Evolutionary conservation across 1,284 basidiomycete species (phyloP).

Genomic region (Pseudozyma pruni): DNA sequence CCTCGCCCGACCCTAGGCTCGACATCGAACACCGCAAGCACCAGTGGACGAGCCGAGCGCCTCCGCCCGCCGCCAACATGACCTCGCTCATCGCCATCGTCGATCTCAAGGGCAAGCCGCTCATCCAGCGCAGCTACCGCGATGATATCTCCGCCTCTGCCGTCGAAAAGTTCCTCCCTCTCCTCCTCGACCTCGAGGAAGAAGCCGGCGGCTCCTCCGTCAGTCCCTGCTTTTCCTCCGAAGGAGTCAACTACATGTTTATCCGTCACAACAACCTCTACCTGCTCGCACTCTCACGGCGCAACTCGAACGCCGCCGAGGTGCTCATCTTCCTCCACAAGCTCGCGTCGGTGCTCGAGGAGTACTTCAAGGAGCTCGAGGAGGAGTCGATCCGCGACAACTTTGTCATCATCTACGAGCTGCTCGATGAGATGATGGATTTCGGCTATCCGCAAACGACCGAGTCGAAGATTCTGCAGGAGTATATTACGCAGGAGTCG

Average conservation of each 20-base stretch:
- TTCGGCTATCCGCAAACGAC: constrained; percentile 99
- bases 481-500: constrained; percentile 99
- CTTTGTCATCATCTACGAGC: constrained; percentile 92
- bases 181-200: constrained; percentile 96
- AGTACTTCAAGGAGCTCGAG: constrained; percentile 99
- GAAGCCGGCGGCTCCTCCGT: constrained; percentile 80
- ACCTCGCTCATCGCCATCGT: constrained; percentile 82
- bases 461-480: constrained; percentile 98
- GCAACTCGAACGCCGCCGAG: constrained; percentile 95
- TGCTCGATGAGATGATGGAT: constrained; percentile 99
- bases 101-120: constrained; percentile 97
- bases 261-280: constrained; percentile 98
- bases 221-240: constrained; percentile 87
- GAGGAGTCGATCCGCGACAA: constrained; percentile 99
- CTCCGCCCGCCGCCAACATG: constrained; percentile 38
- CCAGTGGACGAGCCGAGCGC: neutral
- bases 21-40: neutral
- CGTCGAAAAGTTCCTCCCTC: constrained; percentile 92
- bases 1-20: no score
- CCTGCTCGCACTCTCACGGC: constrained; percentile 91
- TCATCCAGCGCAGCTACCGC: constrained; percentile 96
- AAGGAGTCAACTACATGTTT: constrained; percentile 90
- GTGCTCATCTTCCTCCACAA: constrained; percentile 97
- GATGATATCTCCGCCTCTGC: constrained; percentile 91
- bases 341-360: constrained; percentile 80